A percentile compares a stretch with the other conserved stretches of the same genome.
These are phyloP conservation scores for Collybiopsis luxurians DNA, from an alignment of 768 basidiomycete species.

Conservation along the genomic window DNA sequence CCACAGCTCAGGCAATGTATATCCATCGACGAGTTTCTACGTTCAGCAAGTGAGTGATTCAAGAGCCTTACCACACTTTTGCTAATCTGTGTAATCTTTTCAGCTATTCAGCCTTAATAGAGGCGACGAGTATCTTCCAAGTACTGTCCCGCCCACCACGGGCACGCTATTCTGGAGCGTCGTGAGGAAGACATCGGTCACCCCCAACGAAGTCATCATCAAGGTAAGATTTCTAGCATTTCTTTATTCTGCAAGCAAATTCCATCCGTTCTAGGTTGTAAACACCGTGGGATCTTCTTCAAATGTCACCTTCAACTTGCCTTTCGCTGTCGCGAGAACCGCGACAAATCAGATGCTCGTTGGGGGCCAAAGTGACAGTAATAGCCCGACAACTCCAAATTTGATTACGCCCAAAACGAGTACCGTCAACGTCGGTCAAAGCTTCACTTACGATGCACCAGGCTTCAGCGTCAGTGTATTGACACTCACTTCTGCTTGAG, in stretches of 20 bases:
- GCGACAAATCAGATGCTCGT: constrained; percentile 51
- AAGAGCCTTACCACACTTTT: not conserved
- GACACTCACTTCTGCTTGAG: constrained; percentile 11
- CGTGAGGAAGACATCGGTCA: constrained; percentile 29
- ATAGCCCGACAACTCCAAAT: constrained; percentile 50
- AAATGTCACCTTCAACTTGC: constrained; percentile 49
- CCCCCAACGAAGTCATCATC: constrained; percentile 46
- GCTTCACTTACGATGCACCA: constrained; percentile 54
- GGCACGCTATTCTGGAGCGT: constrained; percentile 67
- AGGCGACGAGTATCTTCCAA: constrained; percentile 63
- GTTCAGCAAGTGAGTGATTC: constrained; percentile 48
- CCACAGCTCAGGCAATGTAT: constrained; percentile 47
- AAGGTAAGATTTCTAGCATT: constrained; percentile 37
- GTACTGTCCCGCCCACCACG: constrained; percentile 45
- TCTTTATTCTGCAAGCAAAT: not conserved
- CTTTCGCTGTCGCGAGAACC: constrained; percentile 44
- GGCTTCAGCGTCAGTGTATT: constrained; percentile 40
- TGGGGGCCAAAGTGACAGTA: constrained; percentile 49
- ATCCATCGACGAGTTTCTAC: constrained; percentile 62
- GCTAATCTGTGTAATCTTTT: constrained; percentile 19
- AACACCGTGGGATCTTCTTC: constrained; percentile 44
- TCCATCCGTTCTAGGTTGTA: constrained; percentile 36
- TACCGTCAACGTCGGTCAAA: constrained; percentile 43
- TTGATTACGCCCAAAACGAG: constrained; percentile 44
- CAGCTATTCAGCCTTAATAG: constrained; percentile 64